Evolutionary conservation across 768 basidiomycete genomes (phyloP), one percentile per base, ranked within the genome.

Genomic region (Hericium rajendrae): DNA sequence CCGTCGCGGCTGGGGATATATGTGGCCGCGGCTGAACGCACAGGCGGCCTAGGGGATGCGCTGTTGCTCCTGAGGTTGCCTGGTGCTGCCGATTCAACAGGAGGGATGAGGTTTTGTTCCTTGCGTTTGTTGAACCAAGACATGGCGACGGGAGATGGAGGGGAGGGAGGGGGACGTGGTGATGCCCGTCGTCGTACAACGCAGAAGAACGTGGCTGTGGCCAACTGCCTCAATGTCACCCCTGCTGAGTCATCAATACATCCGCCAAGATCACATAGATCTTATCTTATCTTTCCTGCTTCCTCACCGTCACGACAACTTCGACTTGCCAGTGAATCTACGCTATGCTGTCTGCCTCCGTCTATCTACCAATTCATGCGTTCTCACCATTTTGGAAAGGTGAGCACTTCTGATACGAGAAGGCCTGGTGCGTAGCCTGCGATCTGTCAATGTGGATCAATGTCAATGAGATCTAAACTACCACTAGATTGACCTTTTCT

Each of bases 1-100:
- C 82, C 83, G 69, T 89, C 86, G 57, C 85, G 76, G 69, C 84
- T 88, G 59, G 85, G 68, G 59, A 83, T 74, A 63, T 90, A 89
- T 10, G 85, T 85, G 60, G 70, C 78, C 48, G 85, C 73, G 55
- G 71, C 78, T 26, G 84, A 80, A 54, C 74, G 78, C 60, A 73
- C 72, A 26, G 60, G 67, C 51, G 78, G 16, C 51, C 69, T 71
- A 43, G 76, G 66, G 22, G 76, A 74, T 15, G 68, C 66, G 60
- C 66, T 71, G 59, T 68, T 67, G n/a, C 65, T 62, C 54, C 65
- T 69, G 8, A 5, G 28, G 49, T 65, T 64, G 51, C 66, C 72
- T 62, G 59, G 61, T 22, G 67, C 68, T 51, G 69, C 69, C 12
- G 76, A 62, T 48, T 74, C 66, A 6, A 86, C 76, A n/a, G 90